Conservation (phyloP, 148 eudicot genomes). For the Amaranthus cruentus region DNA sequence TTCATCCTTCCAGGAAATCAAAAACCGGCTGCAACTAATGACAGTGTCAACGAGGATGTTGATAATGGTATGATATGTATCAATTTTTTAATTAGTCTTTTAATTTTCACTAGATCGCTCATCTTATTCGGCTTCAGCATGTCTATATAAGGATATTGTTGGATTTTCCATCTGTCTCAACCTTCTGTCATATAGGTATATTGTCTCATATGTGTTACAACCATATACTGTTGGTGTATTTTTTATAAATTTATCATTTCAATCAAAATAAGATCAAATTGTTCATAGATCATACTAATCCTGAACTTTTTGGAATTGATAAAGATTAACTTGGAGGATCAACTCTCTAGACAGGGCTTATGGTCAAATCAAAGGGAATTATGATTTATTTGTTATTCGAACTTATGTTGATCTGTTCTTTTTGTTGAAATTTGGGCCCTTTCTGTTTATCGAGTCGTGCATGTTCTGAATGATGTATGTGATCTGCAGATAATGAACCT, state of each 20-base stretch:
- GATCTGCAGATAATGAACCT: slow-evolving; percentile 54
- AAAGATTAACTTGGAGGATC: no score
- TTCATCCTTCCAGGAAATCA: slow-evolving; percentile 48
- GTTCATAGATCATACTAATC: no score
- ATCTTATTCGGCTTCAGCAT: background rate
- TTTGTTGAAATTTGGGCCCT: background rate
- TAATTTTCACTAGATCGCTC: no score
- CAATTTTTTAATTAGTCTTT: background rate
- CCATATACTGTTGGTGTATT: background rate
- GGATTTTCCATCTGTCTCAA: background rate
- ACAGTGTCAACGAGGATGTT: slow-evolving; percentile 44
- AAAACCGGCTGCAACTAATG: slow-evolving; percentile 34
- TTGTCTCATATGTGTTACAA: background rate
- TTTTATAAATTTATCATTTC: background rate
- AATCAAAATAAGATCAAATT: no score
- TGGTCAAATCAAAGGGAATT: no score
- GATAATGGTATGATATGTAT: slow-evolving; percentile 59
- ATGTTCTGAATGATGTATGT: slow-evolving; percentile 6
- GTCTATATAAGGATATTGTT: background rate
- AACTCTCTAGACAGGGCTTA: no score
- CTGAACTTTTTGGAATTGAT: no score
- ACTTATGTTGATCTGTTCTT: background rate
- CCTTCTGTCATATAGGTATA: background rate
- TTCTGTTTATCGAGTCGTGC: background rate
- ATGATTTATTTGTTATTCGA: no score